Evolutionary conservation across 139 green algal species (phyloP).

Genomic region (Chlorella sorokiniana): DNA sequence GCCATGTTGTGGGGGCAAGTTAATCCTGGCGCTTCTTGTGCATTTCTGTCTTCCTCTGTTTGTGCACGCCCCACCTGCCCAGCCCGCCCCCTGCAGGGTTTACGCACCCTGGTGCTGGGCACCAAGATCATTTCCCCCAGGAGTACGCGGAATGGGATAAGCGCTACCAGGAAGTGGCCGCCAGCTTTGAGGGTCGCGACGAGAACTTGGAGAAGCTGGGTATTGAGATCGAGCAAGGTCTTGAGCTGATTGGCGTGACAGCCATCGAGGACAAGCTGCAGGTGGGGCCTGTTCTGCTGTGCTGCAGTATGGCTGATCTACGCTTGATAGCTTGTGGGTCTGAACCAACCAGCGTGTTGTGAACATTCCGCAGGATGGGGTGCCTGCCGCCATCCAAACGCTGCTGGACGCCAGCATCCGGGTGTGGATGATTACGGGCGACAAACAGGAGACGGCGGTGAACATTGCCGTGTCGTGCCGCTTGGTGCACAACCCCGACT

Average conservation of each 20-base stretch:
- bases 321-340: neutral
- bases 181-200: conserved; percentile 54
- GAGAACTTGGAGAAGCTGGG: conserved; percentile 57
- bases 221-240: conserved; percentile 72
- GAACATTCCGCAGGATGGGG: conserved; percentile 75
- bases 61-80: neutral
- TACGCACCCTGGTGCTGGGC: conserved; percentile 62
- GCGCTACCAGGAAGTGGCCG: conserved; percentile 58
- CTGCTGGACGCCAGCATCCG: conserved; percentile 86
- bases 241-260: conserved; percentile 92
- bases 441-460: conserved; percentile 89
- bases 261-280: conserved; percentile 99
- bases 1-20: neutral
- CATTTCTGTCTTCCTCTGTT: neutral
- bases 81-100: conserved; percentile 32
- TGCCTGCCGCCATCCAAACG: conserved; percentile 88
- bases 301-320: neutral
- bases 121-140: conserved; percentile 51
- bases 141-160: conserved; percentile 59
- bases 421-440: conserved; percentile 91
- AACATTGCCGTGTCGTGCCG: conserved; percentile 92
- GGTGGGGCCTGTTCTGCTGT: conserved; percentile 10
- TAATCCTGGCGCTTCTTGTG: neutral
- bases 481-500: conserved; percentile 73
- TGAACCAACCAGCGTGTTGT: neutral